Conservation (phyloP, 176 grass and related monocot species). For the Dactylis glomerata region DNA sequence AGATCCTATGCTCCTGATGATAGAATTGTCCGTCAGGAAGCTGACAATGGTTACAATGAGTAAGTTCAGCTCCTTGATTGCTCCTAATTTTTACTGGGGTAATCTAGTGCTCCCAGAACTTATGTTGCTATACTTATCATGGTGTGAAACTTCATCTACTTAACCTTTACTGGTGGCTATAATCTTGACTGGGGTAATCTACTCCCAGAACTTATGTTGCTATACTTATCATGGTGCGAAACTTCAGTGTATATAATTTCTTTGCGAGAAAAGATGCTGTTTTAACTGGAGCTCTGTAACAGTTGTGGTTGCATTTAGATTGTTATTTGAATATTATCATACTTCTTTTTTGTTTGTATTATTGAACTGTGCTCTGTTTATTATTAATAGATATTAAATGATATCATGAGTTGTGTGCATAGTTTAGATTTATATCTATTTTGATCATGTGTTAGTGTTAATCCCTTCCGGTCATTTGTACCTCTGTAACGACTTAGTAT, state of each 20-base stretch:
- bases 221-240: not conserved
- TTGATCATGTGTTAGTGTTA: not conserved
- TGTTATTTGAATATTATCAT: not conserved
- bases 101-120: not conserved
- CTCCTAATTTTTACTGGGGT: not conserved
- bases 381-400: not conserved
- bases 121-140: not conserved
- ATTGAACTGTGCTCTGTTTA: not conserved
- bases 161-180: not conserved
- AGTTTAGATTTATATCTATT: not conserved
- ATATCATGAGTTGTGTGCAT: not conserved
- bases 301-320: not conserved
- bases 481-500: not conserved
- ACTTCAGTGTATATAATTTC: slow-evolving; percentile 2
- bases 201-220: not conserved
- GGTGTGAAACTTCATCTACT: not conserved
- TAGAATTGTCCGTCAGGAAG: not conserved
- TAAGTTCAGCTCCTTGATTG: not conserved
- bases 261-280: not conserved
- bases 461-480: not conserved
- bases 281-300: not conserved
- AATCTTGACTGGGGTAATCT: not conserved
- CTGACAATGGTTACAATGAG: not conserved
- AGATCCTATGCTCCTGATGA: not conserved
- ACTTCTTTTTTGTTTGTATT: not conserved